A percentile compares a stretch with the other conserved stretches of the same genome.
phyloP scores from a whole-genome alignment of 164 flowering plant genomes.

The Akebia trifoliata region DNA sequence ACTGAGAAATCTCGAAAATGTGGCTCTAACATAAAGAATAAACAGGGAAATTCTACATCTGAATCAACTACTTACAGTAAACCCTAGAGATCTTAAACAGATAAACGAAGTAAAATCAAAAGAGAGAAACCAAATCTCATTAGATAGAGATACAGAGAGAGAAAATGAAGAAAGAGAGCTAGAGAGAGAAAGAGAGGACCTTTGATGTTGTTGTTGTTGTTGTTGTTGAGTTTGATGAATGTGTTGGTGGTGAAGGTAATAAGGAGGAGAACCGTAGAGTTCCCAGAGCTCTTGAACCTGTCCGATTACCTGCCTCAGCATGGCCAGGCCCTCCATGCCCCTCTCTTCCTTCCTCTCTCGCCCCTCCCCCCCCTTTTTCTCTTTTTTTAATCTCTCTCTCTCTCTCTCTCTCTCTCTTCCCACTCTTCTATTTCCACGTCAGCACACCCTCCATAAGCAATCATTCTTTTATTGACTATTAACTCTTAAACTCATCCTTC shows the following conservation, averaged over 20 bases:
- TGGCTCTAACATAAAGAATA: no score
- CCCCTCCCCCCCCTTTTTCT: not conserved
- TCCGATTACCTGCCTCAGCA: conserved; percentile 79
- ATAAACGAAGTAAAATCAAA: not conserved
- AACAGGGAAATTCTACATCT: not conserved
- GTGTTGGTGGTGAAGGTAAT: conserved; percentile 12
- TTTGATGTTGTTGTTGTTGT: conserved; percentile 3
- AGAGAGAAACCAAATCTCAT: not conserved
- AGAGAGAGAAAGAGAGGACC: conserved; percentile 13
- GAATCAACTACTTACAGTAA: not conserved
- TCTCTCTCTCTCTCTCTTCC: conserved; percentile 11
- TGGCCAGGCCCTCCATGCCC: conserved; percentile 59
- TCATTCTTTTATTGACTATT: not conserved
- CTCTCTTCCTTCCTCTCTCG: conserved; percentile 7
- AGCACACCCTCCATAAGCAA: conserved; percentile 11
- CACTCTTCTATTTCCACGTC: conserved; percentile 33
- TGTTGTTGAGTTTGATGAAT: conserved; percentile 5
- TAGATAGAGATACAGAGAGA: not conserved
- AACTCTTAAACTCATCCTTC: not conserved
- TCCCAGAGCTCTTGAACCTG: conserved; percentile 69
- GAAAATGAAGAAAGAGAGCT: conserved; percentile 1
- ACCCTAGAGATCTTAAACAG: not conserved
- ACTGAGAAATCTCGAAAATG: no score
- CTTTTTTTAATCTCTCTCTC: conserved; percentile 9
- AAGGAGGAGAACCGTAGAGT: conserved; percentile 44